A percentile compares a stretch with the other conserved stretches of the same genome.
These are phyloP conservation scores for Geotrichum klebahnii DNA, from an alignment of 1,139 yeast genomes.

Conservation along the genomic window DNA sequence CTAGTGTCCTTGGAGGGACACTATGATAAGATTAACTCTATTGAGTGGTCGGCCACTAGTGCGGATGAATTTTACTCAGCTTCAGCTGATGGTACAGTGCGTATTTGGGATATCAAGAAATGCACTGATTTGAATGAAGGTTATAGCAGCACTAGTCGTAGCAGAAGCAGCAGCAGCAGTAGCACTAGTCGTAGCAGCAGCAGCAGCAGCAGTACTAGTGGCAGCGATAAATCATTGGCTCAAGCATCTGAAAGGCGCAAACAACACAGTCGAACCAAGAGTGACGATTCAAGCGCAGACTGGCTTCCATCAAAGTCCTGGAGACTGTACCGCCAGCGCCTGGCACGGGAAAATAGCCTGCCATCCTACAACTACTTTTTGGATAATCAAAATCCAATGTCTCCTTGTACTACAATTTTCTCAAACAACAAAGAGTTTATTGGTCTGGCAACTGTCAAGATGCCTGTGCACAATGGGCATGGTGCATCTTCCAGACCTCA, in stretches of 20 bases:
- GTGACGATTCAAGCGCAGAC: conserved; percentile 12
- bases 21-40: conserved; percentile 50
- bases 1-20: conserved; percentile 57
- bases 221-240: background rate
- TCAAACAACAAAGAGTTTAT: conserved; percentile 35
- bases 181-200: no score
- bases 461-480: background rate
- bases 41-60: conserved; percentile 55
- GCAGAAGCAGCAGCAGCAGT: no score
- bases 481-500: conserved; percentile 14
- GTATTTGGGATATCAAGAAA: conserved; percentile 63
- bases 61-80: conserved; percentile 59
- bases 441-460: conserved; percentile 27
- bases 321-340: conserved; percentile 35
- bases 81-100: conserved; percentile 65
- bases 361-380: conserved; percentile 33
- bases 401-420: conserved; percentile 32
- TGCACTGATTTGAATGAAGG: no score
- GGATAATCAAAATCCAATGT: conserved; percentile 26
- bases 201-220: no score
- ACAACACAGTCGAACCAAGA: background rate
- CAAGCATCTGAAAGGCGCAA: background rate
- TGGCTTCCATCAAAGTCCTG: conserved; percentile 36
- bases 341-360: conserved; percentile 32
- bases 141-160: no score